A percentile compares a stretch with the other conserved stretches of the same genome.
These are phyloP conservation scores for Cercospora canescens DNA, from an alignment of 2,329 filamentous ascomycete genomes.

Conservation along the genomic window DNA sequence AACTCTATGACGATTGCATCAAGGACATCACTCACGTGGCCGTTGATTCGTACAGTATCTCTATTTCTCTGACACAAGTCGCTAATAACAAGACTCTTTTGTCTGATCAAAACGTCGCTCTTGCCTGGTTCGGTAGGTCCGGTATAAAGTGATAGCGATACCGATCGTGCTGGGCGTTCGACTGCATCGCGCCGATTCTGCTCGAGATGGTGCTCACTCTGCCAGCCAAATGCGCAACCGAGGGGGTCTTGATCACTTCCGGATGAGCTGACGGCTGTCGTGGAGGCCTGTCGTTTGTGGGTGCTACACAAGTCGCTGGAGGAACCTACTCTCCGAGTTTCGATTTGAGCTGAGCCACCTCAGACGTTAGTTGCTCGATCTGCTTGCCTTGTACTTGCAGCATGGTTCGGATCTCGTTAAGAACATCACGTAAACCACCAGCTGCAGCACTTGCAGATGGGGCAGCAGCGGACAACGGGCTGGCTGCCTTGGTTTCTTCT, in stretches of 20 bases:
- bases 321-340: slow-evolving; percentile 38
- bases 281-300: background rate
- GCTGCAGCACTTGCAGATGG: slow-evolving; percentile 46
- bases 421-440: slow-evolving; percentile 62
- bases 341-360: slow-evolving; percentile 80
- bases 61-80: slow-evolving; percentile 4
- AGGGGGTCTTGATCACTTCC: slow-evolving; percentile 11
- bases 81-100: background rate
- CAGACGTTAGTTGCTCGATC: slow-evolving; percentile 74
- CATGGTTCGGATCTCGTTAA: slow-evolving; percentile 75
- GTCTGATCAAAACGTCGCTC: slow-evolving; percentile 5
- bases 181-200: background rate
- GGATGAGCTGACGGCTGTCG: background rate
- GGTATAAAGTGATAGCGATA: slow-evolving; percentile 17
- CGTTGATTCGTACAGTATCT: slow-evolving; percentile 9
- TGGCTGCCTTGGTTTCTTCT: slow-evolving; percentile 18
- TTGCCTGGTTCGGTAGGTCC: slow-evolving; percentile 2
- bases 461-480: slow-evolving; percentile 25
- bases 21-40: background rate
- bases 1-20: slow-evolving; percentile 13
- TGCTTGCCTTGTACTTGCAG: slow-evolving; percentile 76
- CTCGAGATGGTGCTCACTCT: slow-evolving; percentile 9
- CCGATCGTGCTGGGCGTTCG: background rate
- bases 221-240: slow-evolving; percentile 5
- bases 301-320: slow-evolving; percentile 4